Evolutionary conservation across 371 early-diverging fungal species (phyloP), one percentile per base, ranked within the genome.

Genomic region (Actinomortierella ambigua): DNA sequence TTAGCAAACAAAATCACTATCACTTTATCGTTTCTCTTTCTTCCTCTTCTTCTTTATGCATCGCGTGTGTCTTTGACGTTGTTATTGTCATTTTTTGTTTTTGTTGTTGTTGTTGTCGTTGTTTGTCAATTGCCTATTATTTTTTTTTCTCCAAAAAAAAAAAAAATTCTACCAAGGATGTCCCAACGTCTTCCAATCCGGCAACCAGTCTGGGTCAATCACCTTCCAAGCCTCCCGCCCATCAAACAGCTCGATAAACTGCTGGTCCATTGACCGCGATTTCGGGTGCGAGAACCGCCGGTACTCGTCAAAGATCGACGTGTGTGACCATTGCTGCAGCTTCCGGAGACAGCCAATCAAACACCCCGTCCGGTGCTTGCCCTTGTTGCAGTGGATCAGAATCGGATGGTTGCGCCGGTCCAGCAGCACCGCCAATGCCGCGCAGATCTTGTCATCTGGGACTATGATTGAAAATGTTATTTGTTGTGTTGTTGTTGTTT

Each of bases 301-400:
- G 76, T 98, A 98, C 75, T 98, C 98, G 69, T 96, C 96, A 83
- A 98, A 98, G 26, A 97, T 96, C 29, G 95, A 93, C 0, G 96
- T 96, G 61, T 90, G 88, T 2, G 93, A 90, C 98, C 98, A 98
- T 53, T 93, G 89, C 61, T 95, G 96, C 22, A 97, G 73, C 55
- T 95, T 97, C 44, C 98, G 85, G 53, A 96, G 79, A 63, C 97
- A 97, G 17, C 97, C 98, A 23, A 97, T 90, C 22, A 98, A 79
- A 66, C 98, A 98, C 2, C 98, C 98, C 3, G 97, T 98, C 8
- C 98, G 90, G 73, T 98, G 98, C 85, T 97, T 97, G 59, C 98
- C 98, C 79, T 97, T 97, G 77, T 98, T 98, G 77, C 98, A 98
- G 68, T 98, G 98, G 29, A 98, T 92, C 22, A 97, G 70, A 44